phyloP scores from a whole-genome alignment of 1,139 yeast genomes.

The Pichia sp. region DNA sequence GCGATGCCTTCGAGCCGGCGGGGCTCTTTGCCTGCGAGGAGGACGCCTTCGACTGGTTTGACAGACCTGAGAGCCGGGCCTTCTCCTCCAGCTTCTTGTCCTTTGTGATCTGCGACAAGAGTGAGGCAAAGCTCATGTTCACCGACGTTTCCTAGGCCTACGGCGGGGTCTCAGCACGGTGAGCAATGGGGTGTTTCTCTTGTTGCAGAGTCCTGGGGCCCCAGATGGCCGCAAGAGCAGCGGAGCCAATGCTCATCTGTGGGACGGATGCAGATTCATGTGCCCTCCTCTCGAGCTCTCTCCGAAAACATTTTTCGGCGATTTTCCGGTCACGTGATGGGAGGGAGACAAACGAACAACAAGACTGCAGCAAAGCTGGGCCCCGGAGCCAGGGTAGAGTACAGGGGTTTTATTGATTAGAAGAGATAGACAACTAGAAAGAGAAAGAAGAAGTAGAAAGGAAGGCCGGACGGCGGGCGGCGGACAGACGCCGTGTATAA shows the following conservation, averaged over 20 bases:
- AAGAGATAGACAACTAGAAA: not conserved
- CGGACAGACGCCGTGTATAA: no score
- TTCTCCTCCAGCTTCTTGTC: conserved; percentile 17
- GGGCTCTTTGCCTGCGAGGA: not conserved
- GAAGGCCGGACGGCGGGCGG: no score
- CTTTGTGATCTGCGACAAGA: conserved; percentile 25
- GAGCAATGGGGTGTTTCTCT: no score
- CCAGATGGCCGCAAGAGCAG: no score
- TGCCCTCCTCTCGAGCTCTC: no score
- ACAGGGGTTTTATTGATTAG: not conserved
- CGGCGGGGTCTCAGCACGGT: no score
- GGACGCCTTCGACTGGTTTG: not conserved
- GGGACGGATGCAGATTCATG: no score
- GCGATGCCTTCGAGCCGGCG: no score
- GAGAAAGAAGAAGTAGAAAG: not conserved
- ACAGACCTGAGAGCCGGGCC: not conserved
- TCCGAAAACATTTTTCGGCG: not conserved
- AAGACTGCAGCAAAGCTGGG: no score
- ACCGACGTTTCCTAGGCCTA: not conserved
- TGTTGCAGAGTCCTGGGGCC: no score
- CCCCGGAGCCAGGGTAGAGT: not conserved
- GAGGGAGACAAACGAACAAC: no score
- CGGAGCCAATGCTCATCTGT: no score
- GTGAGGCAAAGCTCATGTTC: conserved; percentile 8
- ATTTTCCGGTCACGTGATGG: not conserved